Percentiles rank a stretch among this genome's conserved stretches.
Evolutionary conservation across 495 filamentous ascomycete genomes (phyloP).

Genomic region (Aspergillus cavernicola): DNA sequence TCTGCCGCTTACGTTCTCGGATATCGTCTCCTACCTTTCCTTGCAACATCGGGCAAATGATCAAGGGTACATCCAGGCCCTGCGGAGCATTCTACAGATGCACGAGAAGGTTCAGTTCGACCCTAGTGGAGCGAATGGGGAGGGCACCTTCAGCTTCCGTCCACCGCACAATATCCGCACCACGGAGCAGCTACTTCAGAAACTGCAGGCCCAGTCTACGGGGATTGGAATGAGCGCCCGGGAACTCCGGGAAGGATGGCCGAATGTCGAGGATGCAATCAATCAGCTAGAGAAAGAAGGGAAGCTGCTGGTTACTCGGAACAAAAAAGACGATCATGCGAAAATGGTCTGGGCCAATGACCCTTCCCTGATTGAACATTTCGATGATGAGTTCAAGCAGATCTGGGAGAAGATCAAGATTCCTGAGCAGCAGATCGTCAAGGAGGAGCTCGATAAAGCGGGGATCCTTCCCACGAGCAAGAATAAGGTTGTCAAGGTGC

Average conservation of each 20-base stretch:
- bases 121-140: constrained; percentile 53
- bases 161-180: constrained; percentile 75
- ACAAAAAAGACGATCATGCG: constrained; percentile 87
- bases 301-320: constrained; percentile 77
- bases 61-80: constrained; percentile 41
- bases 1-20: constrained; percentile 62
- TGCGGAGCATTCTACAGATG: constrained; percentile 40
- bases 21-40: constrained; percentile 74
- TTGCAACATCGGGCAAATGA: constrained; percentile 52
- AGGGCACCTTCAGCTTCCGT: constrained; percentile 70
- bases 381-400: constrained; percentile 76
- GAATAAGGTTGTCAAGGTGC: constrained; percentile 56
- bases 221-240: constrained; percentile 76
- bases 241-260: constrained; percentile 94
- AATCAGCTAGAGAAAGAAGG: constrained; percentile 71
- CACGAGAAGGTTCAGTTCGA: constrained; percentile 71
- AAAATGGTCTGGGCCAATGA: constrained; percentile 88
- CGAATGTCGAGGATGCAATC: constrained; percentile 72
- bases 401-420: constrained; percentile 82
- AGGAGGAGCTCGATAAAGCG: constrained; percentile 65
- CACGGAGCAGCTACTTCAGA: constrained; percentile 68
- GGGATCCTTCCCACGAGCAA: constrained; percentile 79
- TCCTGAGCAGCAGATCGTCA: constrained; percentile 69
- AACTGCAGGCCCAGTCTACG: constrained; percentile 77
- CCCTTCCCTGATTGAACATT: constrained; percentile 64